Base-by-base conservation (phyloP, 805 yeast genomes). In the Nadsonia fulvescens region DNA sequence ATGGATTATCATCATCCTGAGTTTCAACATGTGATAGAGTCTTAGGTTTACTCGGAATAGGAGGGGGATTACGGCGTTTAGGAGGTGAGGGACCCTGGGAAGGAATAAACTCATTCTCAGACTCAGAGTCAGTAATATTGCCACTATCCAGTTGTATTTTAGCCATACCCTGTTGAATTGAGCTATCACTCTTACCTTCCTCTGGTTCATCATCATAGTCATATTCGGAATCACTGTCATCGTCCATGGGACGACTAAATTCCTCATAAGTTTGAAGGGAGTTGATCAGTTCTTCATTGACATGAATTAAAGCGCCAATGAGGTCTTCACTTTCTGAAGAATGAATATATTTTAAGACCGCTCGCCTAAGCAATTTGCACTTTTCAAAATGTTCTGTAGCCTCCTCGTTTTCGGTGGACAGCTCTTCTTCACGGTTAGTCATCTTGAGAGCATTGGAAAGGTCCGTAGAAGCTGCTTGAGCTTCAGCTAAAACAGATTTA, bases 201-300 rank as follows among this genome's bases (percentile, higher is more conserved):
- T 15, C 14, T 8, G 30, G 18, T 5, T 24, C 32, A 4, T 14
- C 19, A 8, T 27, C 12, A 33, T 34, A 32, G 17, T 34, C 36
- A 9, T 53, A 59, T 10, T 54, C 58, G 8, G 60, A 58, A 29
- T 59, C 66, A 23, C 50, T 50, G 15, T 49, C 55, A 18, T 43
- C 42, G 15, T 53, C 61, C 8, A 56, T 28, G 37, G 66, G 49
- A 32, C 55, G 34, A 37, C 70, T 47, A 53, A 55, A 47, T 24
- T 61, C 60, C 32, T 83, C 93, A 45, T 68, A 83, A 28, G 56
- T 51, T 38, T 69, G 66, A 39, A 89, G 60, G 0, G 82, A 73
- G 4, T 55, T 54, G 5, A 89, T 91, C 33, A 89, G 61, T 45
- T 79, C 83, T 40, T 89, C 98, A 45, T 89, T 89, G 23, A 94